These are phyloP conservation scores for Plasmodium yoelii DNA, from an alignment of 169 alveolate genomes.

Conservation along the genomic window DNA sequence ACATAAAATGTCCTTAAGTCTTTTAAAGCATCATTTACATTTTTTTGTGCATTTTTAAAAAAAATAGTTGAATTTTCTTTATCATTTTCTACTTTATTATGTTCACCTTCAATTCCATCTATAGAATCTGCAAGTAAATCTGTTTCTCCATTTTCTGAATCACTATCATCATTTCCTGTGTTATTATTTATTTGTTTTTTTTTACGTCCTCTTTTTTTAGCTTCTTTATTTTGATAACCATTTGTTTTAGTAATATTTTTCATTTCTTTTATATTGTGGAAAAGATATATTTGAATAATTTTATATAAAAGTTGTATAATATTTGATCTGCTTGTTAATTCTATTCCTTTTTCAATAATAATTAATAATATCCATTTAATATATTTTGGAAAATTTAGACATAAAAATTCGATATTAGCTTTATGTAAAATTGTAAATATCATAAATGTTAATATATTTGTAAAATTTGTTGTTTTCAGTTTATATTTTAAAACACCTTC, in stretches of 20 bases:
- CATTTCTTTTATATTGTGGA: slow-evolving; percentile 35
- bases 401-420: slow-evolving; percentile 78
- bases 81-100: background rate
- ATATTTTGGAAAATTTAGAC: slow-evolving; percentile 76
- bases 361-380: slow-evolving; percentile 81
- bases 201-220: slow-evolving; percentile 62
- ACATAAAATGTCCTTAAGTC: slow-evolving; percentile 47
- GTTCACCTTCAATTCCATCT: slow-evolving; percentile 8
- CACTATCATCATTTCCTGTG: background rate
- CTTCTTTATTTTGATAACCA: slow-evolving; percentile 19
- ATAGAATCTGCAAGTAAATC: background rate
- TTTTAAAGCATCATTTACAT: slow-evolving; percentile 46
- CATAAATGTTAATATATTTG: slow-evolving; percentile 78
- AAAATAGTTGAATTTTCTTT: slow-evolving; percentile 10
- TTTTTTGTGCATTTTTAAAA: slow-evolving; percentile 19
- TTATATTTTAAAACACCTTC: slow-evolving; percentile 79
- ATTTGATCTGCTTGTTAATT: slow-evolving; percentile 43
- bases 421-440: slow-evolving; percentile 79
- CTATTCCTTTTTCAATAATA: slow-evolving; percentile 80
- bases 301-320: slow-evolving; percentile 31
- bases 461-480: slow-evolving; percentile 67
- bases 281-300: slow-evolving; percentile 54
- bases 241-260: background rate
- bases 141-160: background rate
- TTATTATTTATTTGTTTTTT: background rate